Conservation (phyloP, 2,329 filamentous ascomycete species). For the Dothideomycetes sp. region DNA sequence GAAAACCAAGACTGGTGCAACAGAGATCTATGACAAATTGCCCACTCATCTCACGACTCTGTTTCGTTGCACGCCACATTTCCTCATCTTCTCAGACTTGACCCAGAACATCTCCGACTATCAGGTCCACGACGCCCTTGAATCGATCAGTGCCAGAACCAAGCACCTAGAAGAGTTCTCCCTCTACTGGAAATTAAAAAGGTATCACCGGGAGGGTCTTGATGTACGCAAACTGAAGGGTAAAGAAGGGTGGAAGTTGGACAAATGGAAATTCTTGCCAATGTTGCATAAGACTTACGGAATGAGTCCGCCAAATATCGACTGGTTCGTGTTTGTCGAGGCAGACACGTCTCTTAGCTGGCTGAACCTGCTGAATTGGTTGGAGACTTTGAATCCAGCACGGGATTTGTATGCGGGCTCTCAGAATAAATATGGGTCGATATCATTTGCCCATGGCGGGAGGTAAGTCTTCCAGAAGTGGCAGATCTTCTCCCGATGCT, state of each 20-base stretch:
- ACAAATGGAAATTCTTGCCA: conserved; percentile 45
- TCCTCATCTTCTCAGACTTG: conserved; percentile 27
- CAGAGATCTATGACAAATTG: conserved; percentile 19
- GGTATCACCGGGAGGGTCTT: conserved; percentile 11
- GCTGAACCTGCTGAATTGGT: conserved; percentile 32
- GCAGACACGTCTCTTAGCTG: conserved; percentile 46
- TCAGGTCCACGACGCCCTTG: conserved; percentile 20
- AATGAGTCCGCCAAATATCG: conserved; percentile 28
- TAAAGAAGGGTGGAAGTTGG: conserved; percentile 21
- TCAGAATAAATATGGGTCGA: conserved; percentile 22
- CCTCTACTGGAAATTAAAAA: conserved; percentile 15
- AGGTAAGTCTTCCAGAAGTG: background rate
- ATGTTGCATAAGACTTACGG: conserved; percentile 27
- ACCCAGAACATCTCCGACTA: conserved; percentile 23
- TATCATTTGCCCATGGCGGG: conserved; percentile 27
- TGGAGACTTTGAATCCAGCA: conserved; percentile 25
- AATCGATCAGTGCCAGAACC: conserved; percentile 10
- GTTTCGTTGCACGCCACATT: conserved; percentile 21
- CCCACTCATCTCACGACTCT: conserved; percentile 22
- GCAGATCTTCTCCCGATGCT: background rate
- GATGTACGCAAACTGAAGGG: conserved; percentile 13
- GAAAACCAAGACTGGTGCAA: conserved; percentile 21
- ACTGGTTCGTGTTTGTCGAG: conserved; percentile 50
- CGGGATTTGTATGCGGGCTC: conserved; percentile 30
- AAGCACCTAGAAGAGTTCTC: conserved; percentile 16